phyloP scores from a whole-genome alignment of 139 green algal genomes.

The Volvox africanus region DNA sequence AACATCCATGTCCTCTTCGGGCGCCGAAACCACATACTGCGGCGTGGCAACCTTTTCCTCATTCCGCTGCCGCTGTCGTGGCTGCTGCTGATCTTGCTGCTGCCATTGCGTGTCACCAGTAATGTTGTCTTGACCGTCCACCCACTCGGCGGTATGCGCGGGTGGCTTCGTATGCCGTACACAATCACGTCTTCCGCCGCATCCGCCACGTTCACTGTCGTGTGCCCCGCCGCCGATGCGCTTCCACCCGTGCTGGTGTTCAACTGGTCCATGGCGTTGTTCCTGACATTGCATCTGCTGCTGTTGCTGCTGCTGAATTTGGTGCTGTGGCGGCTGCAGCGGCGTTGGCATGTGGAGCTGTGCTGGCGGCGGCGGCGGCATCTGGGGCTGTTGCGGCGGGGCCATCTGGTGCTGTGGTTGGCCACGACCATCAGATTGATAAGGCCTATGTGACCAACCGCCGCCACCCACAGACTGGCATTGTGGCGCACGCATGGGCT shows the following conservation, averaged over 20 bases:
- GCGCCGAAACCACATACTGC: background rate
- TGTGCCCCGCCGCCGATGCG: too few relatives aligned
- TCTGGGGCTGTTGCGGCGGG: background rate
- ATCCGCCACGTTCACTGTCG: too few relatives aligned
- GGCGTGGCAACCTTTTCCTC: background rate
- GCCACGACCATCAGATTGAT: too few relatives aligned
- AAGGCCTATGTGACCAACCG: too few relatives aligned
- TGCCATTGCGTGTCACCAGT: background rate
- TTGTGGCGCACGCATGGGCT: background rate
- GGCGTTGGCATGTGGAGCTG: too few relatives aligned
- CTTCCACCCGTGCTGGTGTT: background rate
- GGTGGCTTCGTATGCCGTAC: too few relatives aligned
- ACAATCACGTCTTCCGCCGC: too few relatives aligned
- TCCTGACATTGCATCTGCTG: background rate
- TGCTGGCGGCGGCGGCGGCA: background rate
- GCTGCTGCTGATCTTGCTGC: background rate
- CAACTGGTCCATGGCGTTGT: background rate
- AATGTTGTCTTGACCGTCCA: too few relatives aligned
- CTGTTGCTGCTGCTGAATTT: background rate
- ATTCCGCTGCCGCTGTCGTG: background rate
- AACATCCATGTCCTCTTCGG: too few relatives aligned
- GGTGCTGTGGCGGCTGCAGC: background rate
- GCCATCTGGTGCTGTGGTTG: background rate
- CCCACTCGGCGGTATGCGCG: too few relatives aligned
- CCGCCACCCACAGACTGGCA: too few relatives aligned